Evolutionary conservation across 2,329 filamentous ascomycete species (phyloP).

Genomic region (Pochonia chlamydosporia): DNA sequence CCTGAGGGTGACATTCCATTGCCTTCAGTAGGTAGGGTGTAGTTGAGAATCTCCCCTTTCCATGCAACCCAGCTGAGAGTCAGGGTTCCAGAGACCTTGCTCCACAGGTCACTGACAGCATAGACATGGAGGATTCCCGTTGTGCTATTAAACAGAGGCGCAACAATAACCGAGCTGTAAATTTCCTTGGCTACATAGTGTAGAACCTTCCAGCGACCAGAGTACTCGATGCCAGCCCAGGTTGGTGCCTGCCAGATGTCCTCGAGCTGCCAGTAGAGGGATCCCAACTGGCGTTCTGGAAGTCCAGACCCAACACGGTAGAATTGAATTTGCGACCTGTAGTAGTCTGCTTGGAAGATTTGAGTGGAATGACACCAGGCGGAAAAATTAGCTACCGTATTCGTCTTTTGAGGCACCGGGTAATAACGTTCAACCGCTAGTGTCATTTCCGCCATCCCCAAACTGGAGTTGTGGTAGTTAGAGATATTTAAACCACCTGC

Average conservation of each 20-base stretch:
- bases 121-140: slow-evolving; percentile 44
- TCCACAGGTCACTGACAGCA: slow-evolving; percentile 9
- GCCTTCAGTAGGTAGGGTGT: not conserved
- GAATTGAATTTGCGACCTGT: slow-evolving; percentile 54
- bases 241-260: slow-evolving; percentile 60
- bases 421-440: slow-evolving; percentile 50
- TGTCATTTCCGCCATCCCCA: slow-evolving; percentile 53
- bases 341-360: slow-evolving; percentile 59
- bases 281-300: slow-evolving; percentile 52
- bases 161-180: slow-evolving; percentile 53
- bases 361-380: slow-evolving; percentile 58
- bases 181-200: slow-evolving; percentile 53
- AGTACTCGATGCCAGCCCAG: slow-evolving; percentile 59
- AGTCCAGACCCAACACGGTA: slow-evolving; percentile 54
- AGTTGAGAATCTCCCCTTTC: slow-evolving; percentile 3
- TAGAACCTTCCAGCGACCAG: slow-evolving; percentile 56
- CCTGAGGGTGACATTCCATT: not conserved
- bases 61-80: slow-evolving; percentile 7
- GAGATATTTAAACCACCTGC: slow-evolving; percentile 9
- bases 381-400: slow-evolving; percentile 51
- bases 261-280: slow-evolving; percentile 60
- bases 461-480: slow-evolving; percentile 12
- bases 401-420: slow-evolving; percentile 45
- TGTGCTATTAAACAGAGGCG: slow-evolving; percentile 46
- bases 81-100: not conserved